phyloP scores from a whole-genome alignment of 352 stramenopile genomes.

The Phytophthora uliginosa region DNA sequence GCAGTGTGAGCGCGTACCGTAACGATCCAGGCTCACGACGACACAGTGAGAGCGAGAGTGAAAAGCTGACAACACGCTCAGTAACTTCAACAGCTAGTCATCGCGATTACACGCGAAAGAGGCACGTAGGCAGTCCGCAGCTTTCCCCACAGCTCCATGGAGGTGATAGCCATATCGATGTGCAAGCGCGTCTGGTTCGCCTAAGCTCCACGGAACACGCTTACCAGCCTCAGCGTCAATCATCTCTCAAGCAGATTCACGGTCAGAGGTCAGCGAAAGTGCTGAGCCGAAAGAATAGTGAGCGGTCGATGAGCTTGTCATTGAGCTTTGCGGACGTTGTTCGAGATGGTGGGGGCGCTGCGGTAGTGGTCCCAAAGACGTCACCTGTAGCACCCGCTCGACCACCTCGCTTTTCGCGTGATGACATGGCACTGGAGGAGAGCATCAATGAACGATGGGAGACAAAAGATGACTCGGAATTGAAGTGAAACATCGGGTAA shows the following conservation, averaged over 20 bases:
- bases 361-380: conserved; percentile 43
- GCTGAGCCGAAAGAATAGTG: conserved; percentile 67
- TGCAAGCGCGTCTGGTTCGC: conserved; percentile 17
- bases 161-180: conserved; percentile 22
- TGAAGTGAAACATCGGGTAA: conserved; percentile 51
- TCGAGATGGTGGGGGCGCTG: conserved; percentile 52
- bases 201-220: conserved; percentile 24
- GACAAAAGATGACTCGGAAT: conserved; percentile 73
- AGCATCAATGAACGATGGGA: conserved; percentile 78
- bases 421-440: conserved; percentile 70
- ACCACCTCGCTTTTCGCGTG: conserved; percentile 53
- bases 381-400: conserved; percentile 57
- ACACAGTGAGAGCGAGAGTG: conserved; percentile 79
- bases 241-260: conserved; percentile 35
- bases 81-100: conserved; percentile 60
- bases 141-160: conserved; percentile 39
- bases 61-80: conserved; percentile 72
- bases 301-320: conserved; percentile 88
- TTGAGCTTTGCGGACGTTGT: conserved; percentile 91
- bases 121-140: conserved; percentile 53
- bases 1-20: conserved; percentile 23
- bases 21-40: conserved; percentile 52
- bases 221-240: conserved; percentile 25
- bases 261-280: conserved; percentile 30
- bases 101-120: conserved; percentile 47